A percentile compares a stretch with the other conserved stretches of the same genome.
Evolutionary conservation across 176 grass and related monocot genomes (phyloP).

Genomic region (Oryza australiensis): DNA sequence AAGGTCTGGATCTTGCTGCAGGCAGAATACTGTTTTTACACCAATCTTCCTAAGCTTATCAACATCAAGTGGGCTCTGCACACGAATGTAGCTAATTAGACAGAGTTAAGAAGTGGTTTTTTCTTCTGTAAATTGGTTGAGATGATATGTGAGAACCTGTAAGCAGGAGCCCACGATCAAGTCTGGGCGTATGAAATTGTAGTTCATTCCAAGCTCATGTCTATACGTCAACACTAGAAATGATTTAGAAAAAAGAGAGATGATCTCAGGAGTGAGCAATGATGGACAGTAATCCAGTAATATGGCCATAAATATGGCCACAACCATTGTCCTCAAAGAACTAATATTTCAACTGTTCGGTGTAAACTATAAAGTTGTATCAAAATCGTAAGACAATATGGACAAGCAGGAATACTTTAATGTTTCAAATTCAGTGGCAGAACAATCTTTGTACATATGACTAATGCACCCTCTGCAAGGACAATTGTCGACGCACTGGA

Average conservation of each 20-base stretch:
- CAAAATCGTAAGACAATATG: neutral
- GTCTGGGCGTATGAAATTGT: slow-evolving; percentile 86
- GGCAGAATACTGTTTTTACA: slow-evolving; percentile 94
- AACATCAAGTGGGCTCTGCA: slow-evolving; percentile 76
- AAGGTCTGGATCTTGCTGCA: slow-evolving; percentile 92
- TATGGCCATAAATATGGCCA: neutral
- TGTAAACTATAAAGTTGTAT: neutral
- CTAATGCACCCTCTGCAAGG: neutral
- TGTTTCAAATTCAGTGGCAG: neutral
- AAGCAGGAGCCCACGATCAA: slow-evolving; percentile 97
- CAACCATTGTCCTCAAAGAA: neutral
- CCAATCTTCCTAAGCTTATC: slow-evolving; percentile 87
- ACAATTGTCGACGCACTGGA: neutral
- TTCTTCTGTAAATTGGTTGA: slow-evolving; percentile 6
- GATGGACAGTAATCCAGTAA: neutral
- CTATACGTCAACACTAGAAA: slow-evolving; percentile 81
- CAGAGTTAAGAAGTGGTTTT: neutral
- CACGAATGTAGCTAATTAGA: slow-evolving; percentile 43
- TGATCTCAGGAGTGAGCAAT: slow-evolving; percentile 20
- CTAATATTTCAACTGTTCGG: neutral
- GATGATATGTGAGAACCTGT: slow-evolving; percentile 59
- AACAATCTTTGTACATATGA: neutral
- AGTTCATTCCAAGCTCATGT: slow-evolving; percentile 98
- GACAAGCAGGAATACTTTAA: neutral
- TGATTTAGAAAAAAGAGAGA: neutral